These are phyloP conservation scores for Creolimax fragrantissima DNA, from an alignment of 78 protist species.

Conservation along the genomic window DNA sequence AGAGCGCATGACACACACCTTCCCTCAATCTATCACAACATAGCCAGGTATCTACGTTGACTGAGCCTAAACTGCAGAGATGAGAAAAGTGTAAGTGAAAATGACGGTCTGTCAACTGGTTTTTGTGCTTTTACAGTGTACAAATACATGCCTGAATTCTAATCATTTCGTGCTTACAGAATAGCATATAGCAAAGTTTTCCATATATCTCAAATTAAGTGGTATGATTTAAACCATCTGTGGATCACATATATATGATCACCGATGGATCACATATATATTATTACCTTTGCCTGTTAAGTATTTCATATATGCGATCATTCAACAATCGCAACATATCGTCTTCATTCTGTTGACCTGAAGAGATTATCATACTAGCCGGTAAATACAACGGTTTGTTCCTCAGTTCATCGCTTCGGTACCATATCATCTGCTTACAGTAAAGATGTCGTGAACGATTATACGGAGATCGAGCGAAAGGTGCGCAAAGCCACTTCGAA, in stretches of 20 bases:
- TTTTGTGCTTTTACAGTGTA: too few relatives aligned
- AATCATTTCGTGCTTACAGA: too few relatives aligned
- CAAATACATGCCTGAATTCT: too few relatives aligned
- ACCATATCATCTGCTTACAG: neutral
- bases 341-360: neutral
- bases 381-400: neutral
- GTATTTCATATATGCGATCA: neutral
- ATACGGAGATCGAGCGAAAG: neutral
- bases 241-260: neutral
- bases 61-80: neutral
- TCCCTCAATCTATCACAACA: neutral
- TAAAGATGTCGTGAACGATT: neutral
- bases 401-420: neutral
- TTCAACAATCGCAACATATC: neutral
- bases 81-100: neutral
- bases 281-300: neutral
- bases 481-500: constrained; percentile 42
- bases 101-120: too few relatives aligned
- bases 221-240: too few relatives aligned
- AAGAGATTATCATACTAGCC: neutral
- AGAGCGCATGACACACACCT: neutral
- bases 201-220: too few relatives aligned
- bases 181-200: too few relatives aligned
- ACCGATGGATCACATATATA: neutral
- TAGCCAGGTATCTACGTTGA: neutral